Evolutionary conservation across 2,329 filamentous ascomycete species (phyloP), one percentile per base, ranked within the genome.

Genomic region (Aspergillus bombycis): DNA sequence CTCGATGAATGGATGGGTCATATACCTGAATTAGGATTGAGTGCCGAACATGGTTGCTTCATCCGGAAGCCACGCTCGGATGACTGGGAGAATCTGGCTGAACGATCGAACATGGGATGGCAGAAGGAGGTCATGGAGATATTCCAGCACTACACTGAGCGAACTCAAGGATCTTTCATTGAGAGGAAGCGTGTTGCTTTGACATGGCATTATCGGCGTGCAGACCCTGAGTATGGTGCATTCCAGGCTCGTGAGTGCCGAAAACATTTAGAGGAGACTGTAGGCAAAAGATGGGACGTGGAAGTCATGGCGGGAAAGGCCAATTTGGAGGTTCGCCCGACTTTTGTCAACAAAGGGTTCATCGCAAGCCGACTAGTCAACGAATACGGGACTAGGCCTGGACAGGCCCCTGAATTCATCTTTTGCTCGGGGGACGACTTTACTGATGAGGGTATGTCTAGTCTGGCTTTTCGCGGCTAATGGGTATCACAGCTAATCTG

Each of bases 251-350:
- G 85, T 28, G 90, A 94, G 75, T 96, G 93, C 73, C 90, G 93
- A 68, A 91, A 90, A 76, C 88, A 94, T 68, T 86, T 99, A 19
- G 90, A 96, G 75, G 82, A 85, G 5, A 92, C 88, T 0, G 90
- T 97, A 0, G 89, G 83, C 58, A 90, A 89, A 74, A 88, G 88
- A 67, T 97, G 90, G 86, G 93, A 97, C 55, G 92, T 98, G 4
- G 94, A 98, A 72, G 93, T 99, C 64, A 98, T 98, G 93, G 87
- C 89, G 0, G 95, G 95, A 71, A 99, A 98, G 81, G 94, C 94
- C 65, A 98, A 98, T 75, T 84, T 99, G 30, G 95, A 99, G 79
- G 94, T 98, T 36, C 90, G 95, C n/a, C 94, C 94, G 32, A 94
- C 90, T 0, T 97, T 96, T 73, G 93, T 99, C 81, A 98, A 98